Evolutionary conservation across 2,329 filamentous ascomycete genomes (phyloP), one percentile per base, ranked within the genome.

Genomic region (Mollisia scopiformis): DNA sequence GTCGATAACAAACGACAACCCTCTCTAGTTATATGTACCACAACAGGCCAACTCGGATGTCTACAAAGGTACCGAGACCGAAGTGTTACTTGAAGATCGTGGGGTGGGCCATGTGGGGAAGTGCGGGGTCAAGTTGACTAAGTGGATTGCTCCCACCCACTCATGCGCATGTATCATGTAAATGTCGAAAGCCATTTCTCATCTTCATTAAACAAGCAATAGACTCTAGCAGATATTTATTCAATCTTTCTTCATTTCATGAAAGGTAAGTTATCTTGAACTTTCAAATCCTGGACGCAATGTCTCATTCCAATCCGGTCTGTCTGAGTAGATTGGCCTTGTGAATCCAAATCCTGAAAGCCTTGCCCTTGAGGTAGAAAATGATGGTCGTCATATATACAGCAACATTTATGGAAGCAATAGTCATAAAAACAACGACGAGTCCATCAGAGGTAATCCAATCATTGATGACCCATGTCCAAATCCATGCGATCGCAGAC

Each of bases 401-500:
- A n/a, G 47, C 61, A 2, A 58, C 63, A 58, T 67, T 67, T 19
- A 67, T 41, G 41, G 58, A 25, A 21, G 61, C 61, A 39, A 65
- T 62, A 10, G 41, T 56, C 61, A 68, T 63, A 28, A 64, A 66
- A 14, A 64, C 64, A 16, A 58, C 57, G 4, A 65, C 31, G 28
- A 62, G 41, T 2, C 66, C 66, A 57, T 64, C 57, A 30, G 8
- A 39, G 6, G 35, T 37, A 30, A 66, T 60, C 60, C 60, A 68
- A 52, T 68, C 66, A 55, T 68, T 68, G 14, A 68, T 65, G 2
- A 68, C 57, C 64, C 62, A 68, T 2, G 66, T 67, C 62, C 70
- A 73, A 6, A 70, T 70, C 71, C 71, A 73, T 1, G 71, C 71
- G 30, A 73, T 69, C 1, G 57, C 43, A 21, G 63, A 67, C 35